These are phyloP conservation scores for Vitis hybrid DNA, from an alignment of 177 flowering plant genomes.

Conservation along the genomic window DNA sequence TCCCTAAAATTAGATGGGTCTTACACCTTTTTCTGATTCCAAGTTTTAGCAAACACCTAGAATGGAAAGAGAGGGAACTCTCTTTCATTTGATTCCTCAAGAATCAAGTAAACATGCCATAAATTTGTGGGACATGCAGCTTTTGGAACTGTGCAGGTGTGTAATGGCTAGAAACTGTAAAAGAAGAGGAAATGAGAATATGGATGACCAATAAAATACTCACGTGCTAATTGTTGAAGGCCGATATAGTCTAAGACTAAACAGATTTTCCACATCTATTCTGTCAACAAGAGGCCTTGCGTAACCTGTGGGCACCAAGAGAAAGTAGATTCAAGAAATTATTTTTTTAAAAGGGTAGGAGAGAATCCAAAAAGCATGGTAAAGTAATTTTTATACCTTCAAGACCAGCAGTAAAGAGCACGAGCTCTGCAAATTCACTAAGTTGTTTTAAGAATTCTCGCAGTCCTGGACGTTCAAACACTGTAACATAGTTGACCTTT, in stretches of 20 bases:
- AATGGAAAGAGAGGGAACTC: no score
- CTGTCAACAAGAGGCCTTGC: constrained; percentile 96
- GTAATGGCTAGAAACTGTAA: no score
- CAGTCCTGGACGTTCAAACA: constrained; percentile 96
- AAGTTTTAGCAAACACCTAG: no score
- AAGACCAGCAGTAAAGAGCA: constrained; percentile 96
- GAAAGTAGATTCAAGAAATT: not conserved
- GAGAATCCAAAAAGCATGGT: constrained; percentile 1
- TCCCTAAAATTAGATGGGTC: no score
- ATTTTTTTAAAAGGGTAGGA: no score
- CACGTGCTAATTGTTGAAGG: constrained; percentile 96
- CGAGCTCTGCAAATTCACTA: constrained; percentile 84
- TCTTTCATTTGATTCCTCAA: no score
- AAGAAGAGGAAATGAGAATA: not conserved
- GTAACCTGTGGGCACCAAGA: constrained; percentile 54
- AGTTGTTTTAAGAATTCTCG: constrained; percentile 67
- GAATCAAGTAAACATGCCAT: no score
- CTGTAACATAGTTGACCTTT: constrained; percentile 87
- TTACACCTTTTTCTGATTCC: no score
- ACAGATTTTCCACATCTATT: constrained; percentile 63
- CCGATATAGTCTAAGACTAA: constrained; percentile 80
- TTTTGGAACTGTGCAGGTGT: no score
- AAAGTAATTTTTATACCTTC: constrained; percentile 66
- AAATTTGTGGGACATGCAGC: no score
- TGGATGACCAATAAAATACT: constrained; percentile 26